phyloP scores from a whole-genome alignment of 2,329 filamentous ascomycete genomes.

The Aspergillus chevalieri region DNA sequence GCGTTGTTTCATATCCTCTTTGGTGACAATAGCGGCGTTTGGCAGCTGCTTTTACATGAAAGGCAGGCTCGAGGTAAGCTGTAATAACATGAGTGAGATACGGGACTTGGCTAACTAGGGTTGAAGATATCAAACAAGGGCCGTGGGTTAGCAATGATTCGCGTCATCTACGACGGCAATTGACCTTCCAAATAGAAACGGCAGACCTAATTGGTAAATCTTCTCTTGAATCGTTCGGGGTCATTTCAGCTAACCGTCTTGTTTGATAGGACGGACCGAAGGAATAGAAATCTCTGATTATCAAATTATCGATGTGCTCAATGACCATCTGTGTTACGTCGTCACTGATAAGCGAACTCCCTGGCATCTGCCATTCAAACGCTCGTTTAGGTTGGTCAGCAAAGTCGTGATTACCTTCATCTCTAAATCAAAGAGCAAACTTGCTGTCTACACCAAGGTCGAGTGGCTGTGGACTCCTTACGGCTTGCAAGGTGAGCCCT shows the following conservation, averaged over 20 bases:
- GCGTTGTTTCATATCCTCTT: conserved; percentile 94
- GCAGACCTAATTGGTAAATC: conserved; percentile 57
- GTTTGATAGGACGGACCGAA: conserved; percentile 40
- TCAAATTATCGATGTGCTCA: conserved; percentile 78
- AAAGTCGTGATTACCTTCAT: conserved; percentile 93
- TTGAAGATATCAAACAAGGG: conserved; percentile 67
- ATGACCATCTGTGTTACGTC: conserved; percentile 68
- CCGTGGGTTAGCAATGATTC: conserved; percentile 72
- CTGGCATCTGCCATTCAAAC: conserved; percentile 80
- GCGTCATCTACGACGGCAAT: conserved; percentile 67
- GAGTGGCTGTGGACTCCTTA: conserved; percentile 69
- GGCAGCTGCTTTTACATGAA: conserved; percentile 84
- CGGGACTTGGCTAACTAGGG: conserved; percentile 11
- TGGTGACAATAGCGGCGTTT: conserved; percentile 91
- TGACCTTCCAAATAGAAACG: conserved; percentile 70
- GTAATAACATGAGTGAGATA: not conserved
- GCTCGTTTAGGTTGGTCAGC: conserved; percentile 72
- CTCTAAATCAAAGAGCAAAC: conserved; percentile 84
- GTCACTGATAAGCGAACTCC: conserved; percentile 58
- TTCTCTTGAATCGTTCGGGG: not conserved
- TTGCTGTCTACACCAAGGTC: conserved; percentile 81
- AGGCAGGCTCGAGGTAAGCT: conserved; percentile 58
- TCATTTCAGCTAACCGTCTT: conserved; percentile 7
- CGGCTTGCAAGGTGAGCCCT: conserved; percentile 38
- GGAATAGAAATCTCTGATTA: conserved; percentile 66